Conservation (phyloP, 169 alveolate genomes). For the Cryptosporidium ubiquitum region DNA sequence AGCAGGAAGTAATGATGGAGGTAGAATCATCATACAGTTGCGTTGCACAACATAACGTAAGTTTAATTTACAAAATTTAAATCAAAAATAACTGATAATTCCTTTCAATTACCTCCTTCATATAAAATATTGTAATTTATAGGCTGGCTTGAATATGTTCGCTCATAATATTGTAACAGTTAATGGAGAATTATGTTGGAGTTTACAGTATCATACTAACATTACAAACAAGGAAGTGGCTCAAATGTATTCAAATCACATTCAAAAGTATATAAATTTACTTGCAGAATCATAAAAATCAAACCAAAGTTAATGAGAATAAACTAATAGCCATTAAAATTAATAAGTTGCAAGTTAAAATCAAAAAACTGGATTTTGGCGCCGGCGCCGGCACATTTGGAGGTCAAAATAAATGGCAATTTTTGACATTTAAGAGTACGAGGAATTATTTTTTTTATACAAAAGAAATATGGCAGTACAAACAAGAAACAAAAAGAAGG, state of each 20-base stretch:
- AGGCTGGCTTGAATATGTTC: slow-evolving; percentile 78
- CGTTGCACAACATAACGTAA: slow-evolving; percentile 70
- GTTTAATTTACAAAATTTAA: not conserved
- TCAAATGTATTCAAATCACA: slow-evolving; percentile 74
- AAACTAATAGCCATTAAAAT: not conserved
- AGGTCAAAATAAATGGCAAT: slow-evolving; percentile 20
- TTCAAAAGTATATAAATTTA: slow-evolving; percentile 63
- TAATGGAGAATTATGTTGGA: slow-evolving; percentile 78
- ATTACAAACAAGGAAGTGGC: slow-evolving; percentile 76
- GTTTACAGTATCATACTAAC: slow-evolving; percentile 80
- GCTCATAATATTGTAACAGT: slow-evolving; percentile 81
- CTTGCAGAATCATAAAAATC: slow-evolving; percentile 41
- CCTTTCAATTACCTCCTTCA: not conserved
- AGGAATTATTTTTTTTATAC: not conserved
- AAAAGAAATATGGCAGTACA: slow-evolving; percentile 20
- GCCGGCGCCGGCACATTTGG: slow-evolving; percentile 41
- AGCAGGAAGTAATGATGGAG: slow-evolving; percentile 25
- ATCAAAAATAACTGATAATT: not conserved
- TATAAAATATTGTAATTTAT: not conserved
- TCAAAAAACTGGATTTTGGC: slow-evolving; percentile 1
- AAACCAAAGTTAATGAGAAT: not conserved
- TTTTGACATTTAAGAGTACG: slow-evolving; percentile 55
- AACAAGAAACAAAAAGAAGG: slow-evolving; percentile 5
- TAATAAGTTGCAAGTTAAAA: slow-evolving; percentile 26
- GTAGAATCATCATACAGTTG: slow-evolving; percentile 73